phyloP scores from a whole-genome alignment of 805 yeast genomes.

The Brettanomyces naardenensis region DNA sequence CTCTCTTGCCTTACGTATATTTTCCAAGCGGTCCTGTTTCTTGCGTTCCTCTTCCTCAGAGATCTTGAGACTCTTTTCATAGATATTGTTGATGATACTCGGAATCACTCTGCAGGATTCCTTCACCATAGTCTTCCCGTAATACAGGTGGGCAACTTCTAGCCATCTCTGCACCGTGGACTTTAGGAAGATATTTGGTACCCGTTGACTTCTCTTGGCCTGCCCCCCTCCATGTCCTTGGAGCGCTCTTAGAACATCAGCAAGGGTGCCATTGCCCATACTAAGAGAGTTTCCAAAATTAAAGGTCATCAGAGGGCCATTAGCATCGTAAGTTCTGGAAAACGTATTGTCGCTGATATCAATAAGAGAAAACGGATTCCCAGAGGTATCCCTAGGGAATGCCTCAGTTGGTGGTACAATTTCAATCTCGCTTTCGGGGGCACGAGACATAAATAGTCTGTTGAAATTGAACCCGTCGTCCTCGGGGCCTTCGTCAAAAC shows the following conservation, averaged over 20 bases:
- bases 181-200: constrained; percentile 15
- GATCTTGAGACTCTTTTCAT: constrained; percentile 37
- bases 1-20: constrained; percentile 22
- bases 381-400: not conserved
- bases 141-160: constrained; percentile 45
- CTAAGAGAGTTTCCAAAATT: not conserved
- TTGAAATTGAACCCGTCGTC: not conserved
- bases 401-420: not conserved
- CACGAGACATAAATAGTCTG: not conserved
- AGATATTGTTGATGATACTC: constrained; percentile 38
- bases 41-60: constrained; percentile 24
- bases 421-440: not conserved
- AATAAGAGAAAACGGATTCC: constrained; percentile 1
- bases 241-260: constrained; percentile 1
- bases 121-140: constrained; percentile 31
- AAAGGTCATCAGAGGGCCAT: not conserved
- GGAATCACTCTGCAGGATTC: constrained; percentile 30
- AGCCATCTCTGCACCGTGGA: constrained; percentile 61
- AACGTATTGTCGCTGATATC: constrained; percentile 6
- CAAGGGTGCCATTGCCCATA: constrained; percentile 1
- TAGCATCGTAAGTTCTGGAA: constrained; percentile 5
- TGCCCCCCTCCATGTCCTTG: not conserved
- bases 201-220: constrained; percentile 7
- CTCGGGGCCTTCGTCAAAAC: not conserved
- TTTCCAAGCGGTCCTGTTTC: constrained; percentile 20